These are phyloP conservation scores for Cyberlindnera mississippiensis DNA, from an alignment of 805 yeast species.

Conservation along the genomic window DNA sequence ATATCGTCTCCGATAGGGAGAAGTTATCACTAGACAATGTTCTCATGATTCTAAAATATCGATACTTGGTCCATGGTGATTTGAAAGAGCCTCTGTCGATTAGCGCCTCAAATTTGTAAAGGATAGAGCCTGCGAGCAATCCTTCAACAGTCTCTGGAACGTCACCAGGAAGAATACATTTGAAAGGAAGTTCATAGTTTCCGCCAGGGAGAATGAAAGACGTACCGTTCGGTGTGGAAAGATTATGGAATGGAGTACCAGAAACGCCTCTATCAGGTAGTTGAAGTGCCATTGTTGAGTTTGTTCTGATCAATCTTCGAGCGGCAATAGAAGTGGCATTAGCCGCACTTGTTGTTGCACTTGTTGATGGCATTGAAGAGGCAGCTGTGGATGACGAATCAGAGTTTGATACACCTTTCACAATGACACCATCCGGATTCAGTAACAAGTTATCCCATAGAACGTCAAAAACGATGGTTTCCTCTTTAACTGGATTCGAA, in stretches of 20 bases:
- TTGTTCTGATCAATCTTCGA: slow-evolving; percentile 21
- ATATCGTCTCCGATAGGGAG: slow-evolving; percentile 71
- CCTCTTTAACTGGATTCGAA: slow-evolving; percentile 43
- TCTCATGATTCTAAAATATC: slow-evolving; percentile 73
- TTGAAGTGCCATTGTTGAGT: slow-evolving; percentile 25
- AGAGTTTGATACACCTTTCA: slow-evolving; percentile 4
- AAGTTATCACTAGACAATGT: slow-evolving; percentile 79
- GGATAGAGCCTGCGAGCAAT: slow-evolving; percentile 67
- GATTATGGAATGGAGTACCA: slow-evolving; percentile 32
- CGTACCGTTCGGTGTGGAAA: slow-evolving; percentile 22
- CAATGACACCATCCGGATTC: slow-evolving; percentile 28
- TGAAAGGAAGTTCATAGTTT: slow-evolving; percentile 83
- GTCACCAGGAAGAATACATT: slow-evolving; percentile 74
- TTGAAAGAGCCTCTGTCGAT: slow-evolving; percentile 62
- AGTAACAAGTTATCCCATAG: slow-evolving; percentile 60
- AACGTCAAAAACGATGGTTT: slow-evolving; percentile 61
- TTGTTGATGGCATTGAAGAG: slow-evolving; percentile 3
- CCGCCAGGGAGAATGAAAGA: slow-evolving; percentile 54
- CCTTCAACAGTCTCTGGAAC: slow-evolving; percentile 86
- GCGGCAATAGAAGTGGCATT: slow-evolving; percentile 4
- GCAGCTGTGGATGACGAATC: not conserved
- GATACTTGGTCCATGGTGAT: slow-evolving; percentile 41
- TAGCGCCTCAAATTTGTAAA: slow-evolving; percentile 70
- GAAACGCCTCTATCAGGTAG: slow-evolving; percentile 28
- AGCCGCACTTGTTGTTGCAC: not conserved